Base-by-base conservation (phyloP, 1,284 basidiomycete species). In the Schizopora paradoxa region DNA sequence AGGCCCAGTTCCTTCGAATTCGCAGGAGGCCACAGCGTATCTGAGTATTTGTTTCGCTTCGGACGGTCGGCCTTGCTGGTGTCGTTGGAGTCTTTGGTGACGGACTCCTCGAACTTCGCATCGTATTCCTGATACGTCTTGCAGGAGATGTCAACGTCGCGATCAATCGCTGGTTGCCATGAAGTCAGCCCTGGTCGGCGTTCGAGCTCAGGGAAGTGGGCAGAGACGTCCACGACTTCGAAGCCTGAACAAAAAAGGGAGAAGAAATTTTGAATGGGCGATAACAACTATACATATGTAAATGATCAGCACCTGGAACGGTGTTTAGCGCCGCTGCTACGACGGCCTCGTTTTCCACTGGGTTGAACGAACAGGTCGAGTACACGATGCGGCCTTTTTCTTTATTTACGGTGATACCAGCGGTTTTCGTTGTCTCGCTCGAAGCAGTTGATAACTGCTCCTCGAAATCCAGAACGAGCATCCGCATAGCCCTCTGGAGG, bases 301-400 rank as follows among this genome's bases (percentile, higher is more conserved):
- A 45, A 34, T 3, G 21, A 11, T 21, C 5, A 58, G 33, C 32
- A 84, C 90, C 86, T 22, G 80, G 73, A 54, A 83, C 78, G 3
- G 73, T 67, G 51, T 78, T 79, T 23, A 97, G 69, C 0, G 88
- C 93, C 26, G 88, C 86, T 1, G 91, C 87, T 25, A 99, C 74
- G 49, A 99, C 95, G 6, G 96, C 91, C 66, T 99, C 96, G 63
- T 99, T 98, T 67, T 99, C 96, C 23, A 94, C 76, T 1, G 95
- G 96, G 65, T 99, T 99, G 57, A 99, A 73, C 1, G 94, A 98
- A 63, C 96, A 99, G 0, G 95, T 99, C 3, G 95, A 99, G 66
- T 99, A 99, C 21, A 98, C 94, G 48, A 99, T 85, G 28, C 91
- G 81, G 8, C 95, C 95, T 27, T 37, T 44, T 27, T 47, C 45